phyloP scores from a whole-genome alignment of 2,329 filamentous ascomycete species.

The Penicillium griseofulvum region DNA sequence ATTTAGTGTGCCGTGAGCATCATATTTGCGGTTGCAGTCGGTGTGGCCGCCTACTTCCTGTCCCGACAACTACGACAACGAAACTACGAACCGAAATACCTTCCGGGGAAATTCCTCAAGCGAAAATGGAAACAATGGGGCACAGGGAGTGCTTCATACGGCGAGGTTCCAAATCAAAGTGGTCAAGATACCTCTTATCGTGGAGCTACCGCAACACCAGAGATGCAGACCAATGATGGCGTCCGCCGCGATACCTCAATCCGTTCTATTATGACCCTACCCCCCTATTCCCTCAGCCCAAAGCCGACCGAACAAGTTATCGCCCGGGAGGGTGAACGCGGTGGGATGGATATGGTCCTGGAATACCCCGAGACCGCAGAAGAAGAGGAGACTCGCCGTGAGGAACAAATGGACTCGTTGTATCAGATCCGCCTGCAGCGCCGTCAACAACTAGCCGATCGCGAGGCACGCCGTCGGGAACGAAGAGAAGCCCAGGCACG shows the following conservation, averaged over 20 bases:
- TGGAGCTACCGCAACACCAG: slow-evolving; percentile 27
- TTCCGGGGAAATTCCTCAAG: slow-evolving; percentile 53
- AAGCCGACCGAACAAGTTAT: slow-evolving; percentile 77
- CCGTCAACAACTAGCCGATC: slow-evolving; percentile 70
- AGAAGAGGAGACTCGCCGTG: slow-evolving; percentile 72
- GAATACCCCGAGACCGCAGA: slow-evolving; percentile 79
- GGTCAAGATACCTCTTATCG: slow-evolving; percentile 26
- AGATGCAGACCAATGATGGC: slow-evolving; percentile 30
- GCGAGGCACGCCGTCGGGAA: slow-evolving; percentile 69
- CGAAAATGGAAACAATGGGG: slow-evolving; percentile 53
- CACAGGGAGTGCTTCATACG: slow-evolving; percentile 40
- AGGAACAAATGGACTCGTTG: slow-evolving; percentile 87
- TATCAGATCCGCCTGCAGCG: slow-evolving; percentile 84
- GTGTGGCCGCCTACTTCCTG: slow-evolving; percentile 35
- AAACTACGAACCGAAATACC: slow-evolving; percentile 50
- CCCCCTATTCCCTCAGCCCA: slow-evolving; percentile 73
- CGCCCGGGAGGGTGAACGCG: slow-evolving; percentile 85
- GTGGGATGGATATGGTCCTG: slow-evolving; percentile 84
- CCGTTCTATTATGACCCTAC: slow-evolving; percentile 90
- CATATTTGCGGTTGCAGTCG: slow-evolving; percentile 32
- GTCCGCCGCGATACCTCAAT: slow-evolving; percentile 83
- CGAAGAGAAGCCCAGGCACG: slow-evolving; percentile 69
- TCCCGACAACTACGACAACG: slow-evolving; percentile 45
- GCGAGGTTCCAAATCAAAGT: slow-evolving; percentile 35
- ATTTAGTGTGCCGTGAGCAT: slow-evolving; percentile 29